phyloP scores from a whole-genome alignment of 805 yeast genomes.

The Saturnispora serradocipensis region DNA sequence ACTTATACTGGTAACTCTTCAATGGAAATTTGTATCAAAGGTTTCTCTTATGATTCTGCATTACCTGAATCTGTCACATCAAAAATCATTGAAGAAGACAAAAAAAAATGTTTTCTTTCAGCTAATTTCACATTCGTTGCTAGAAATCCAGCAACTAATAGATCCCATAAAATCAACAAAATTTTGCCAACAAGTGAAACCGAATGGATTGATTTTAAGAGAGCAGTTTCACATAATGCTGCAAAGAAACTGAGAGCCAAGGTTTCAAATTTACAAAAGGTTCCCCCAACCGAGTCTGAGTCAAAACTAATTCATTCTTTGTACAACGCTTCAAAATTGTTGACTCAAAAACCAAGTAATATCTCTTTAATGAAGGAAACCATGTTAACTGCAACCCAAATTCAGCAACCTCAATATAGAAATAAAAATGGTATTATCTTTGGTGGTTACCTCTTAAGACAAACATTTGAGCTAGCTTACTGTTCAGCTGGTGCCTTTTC shows the following conservation, averaged over 20 bases:
- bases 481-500: conserved; percentile 88
- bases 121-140: conserved; percentile 96
- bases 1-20: conserved; percentile 94
- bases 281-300: conserved; percentile 75
- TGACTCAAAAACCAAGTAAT: conserved; percentile 37
- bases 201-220: conserved; percentile 76
- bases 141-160: conserved; percentile 86
- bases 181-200: conserved; percentile 63
- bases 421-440: conserved; percentile 92
- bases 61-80: conserved; percentile 43
- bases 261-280: conserved; percentile 45
- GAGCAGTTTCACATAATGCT: conserved; percentile 86
- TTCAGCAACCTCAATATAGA: conserved; percentile 96
- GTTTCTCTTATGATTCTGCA: conserved; percentile 59
- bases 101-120: conserved; percentile 63
- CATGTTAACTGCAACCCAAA: conserved; percentile 58
- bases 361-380: conserved; percentile 66
- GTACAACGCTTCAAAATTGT: conserved; percentile 47
- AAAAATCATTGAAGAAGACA: conserved; percentile 41
- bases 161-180: conserved; percentile 77
- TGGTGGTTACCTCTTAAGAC: conserved; percentile 90
- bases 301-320: conserved; percentile 65
- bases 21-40: conserved; percentile 90
- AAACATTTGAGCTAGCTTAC: conserved; percentile 88
- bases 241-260: conserved; percentile 74